These are phyloP conservation scores for Dactylonectria estremocensis DNA, from an alignment of 2,329 filamentous ascomycete genomes.

Conservation along the genomic window DNA sequence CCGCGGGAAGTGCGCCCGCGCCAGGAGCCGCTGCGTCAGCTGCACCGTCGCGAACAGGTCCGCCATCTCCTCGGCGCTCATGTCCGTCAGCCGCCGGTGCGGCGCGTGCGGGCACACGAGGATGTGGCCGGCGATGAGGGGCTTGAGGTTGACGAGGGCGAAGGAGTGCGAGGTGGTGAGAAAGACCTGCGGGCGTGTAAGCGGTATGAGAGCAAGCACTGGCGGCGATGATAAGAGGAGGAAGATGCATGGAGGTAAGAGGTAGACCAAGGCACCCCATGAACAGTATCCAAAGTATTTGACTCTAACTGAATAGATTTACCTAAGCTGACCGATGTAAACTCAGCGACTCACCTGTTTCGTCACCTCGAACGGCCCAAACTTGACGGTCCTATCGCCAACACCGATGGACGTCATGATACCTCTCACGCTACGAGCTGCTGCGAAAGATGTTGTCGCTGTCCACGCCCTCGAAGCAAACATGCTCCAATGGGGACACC, in stretches of 20 bases:
- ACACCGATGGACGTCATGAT: slow-evolving; percentile 52
- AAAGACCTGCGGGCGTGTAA: slow-evolving; percentile 78
- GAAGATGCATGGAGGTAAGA: background rate
- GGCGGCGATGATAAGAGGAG: slow-evolving; percentile 1
- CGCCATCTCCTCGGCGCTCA: slow-evolving; percentile 77
- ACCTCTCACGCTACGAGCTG: slow-evolving; percentile 32
- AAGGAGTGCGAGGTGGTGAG: slow-evolving; percentile 84
- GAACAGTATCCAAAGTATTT: too few species aligned
- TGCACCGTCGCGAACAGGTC: slow-evolving; percentile 94
- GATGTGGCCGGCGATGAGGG: slow-evolving; percentile 92
- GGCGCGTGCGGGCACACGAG: slow-evolving; percentile 84
- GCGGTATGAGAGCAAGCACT: background rate
- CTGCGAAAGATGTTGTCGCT: slow-evolving; percentile 27
- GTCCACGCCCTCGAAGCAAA: slow-evolving; percentile 33
- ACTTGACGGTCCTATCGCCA: slow-evolving; percentile 65
- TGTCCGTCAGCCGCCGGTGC: slow-evolving; percentile 82
- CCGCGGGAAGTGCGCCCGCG: slow-evolving; percentile 67
- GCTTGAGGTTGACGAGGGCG: slow-evolving; percentile 95
- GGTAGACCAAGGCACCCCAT: background rate
- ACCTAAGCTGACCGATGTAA: too few species aligned
- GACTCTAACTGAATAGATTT: too few species aligned
- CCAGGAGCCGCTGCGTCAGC: slow-evolving; percentile 83
- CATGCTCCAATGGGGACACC: slow-evolving; percentile 38
- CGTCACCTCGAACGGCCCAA: slow-evolving; percentile 84
- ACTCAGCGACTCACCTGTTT: slow-evolving; percentile 70